Percentiles rank a stretch among this genome's conserved stretches.
These are phyloP conservation scores for Vitellaria paradoxa DNA, from an alignment of 179 eudicot genomes.

Conservation along the genomic window DNA sequence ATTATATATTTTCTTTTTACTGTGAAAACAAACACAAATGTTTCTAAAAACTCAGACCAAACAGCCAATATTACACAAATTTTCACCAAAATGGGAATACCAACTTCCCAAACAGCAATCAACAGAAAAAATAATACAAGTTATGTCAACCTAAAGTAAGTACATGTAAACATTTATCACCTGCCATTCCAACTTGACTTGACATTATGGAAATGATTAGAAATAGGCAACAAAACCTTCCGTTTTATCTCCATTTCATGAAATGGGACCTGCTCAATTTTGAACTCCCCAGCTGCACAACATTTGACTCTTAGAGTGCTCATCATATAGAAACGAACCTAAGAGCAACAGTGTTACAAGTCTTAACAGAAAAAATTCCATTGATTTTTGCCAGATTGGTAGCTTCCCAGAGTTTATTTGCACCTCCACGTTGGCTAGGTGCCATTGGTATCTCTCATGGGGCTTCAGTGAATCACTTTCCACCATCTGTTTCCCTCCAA, in stretches of 20 bases:
- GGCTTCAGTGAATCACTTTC: slow-evolving; percentile 36
- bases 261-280: slow-evolving; percentile 57
- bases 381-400: slow-evolving; percentile 85
- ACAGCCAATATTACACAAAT: no score
- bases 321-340: slow-evolving; percentile 68
- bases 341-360: slow-evolving; percentile 13
- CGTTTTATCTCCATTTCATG: slow-evolving; percentile 66
- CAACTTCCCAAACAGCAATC: no score
- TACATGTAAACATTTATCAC: slow-evolving; percentile 22
- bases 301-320: slow-evolving; percentile 30
- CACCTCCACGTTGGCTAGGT: slow-evolving; percentile 87
- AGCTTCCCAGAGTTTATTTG: slow-evolving; percentile 65
- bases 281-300: slow-evolving; percentile 61
- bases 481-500: slow-evolving; percentile 15
- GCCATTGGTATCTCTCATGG: slow-evolving; percentile 61
- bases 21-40: no score
- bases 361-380: slow-evolving; percentile 36
- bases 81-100: no score
- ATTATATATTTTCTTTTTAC: no score
- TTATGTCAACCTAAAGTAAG: no score
- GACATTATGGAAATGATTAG: slow-evolving; percentile 58
- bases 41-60: no score
- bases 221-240: slow-evolving; percentile 82
- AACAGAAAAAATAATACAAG: no score
- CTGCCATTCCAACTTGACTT: slow-evolving; percentile 60